phyloP scores from a whole-genome alignment of 208 protist genomes.

The Trichomonas tenax region DNA sequence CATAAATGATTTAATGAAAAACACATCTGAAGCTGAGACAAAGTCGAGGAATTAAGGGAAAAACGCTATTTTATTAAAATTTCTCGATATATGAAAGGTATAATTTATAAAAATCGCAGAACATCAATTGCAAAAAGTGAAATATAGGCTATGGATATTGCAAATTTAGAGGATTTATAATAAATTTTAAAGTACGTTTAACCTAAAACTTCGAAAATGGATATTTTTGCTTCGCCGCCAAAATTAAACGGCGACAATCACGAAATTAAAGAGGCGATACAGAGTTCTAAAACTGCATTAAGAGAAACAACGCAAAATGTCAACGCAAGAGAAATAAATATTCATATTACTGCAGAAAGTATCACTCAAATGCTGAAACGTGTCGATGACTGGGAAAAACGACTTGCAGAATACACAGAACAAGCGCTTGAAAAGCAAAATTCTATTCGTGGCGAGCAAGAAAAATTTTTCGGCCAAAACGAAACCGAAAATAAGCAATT shows the following conservation, averaged over 20 bases:
- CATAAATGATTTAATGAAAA: too few relatives aligned
- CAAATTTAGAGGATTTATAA: too few relatives aligned
- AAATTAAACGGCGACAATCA: neutral
- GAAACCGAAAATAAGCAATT: neutral
- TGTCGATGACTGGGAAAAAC: neutral
- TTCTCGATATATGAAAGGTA: too few relatives aligned
- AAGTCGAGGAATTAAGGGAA: too few relatives aligned
- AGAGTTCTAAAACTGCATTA: neutral
- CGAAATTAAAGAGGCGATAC: neutral
- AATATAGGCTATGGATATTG: too few relatives aligned
- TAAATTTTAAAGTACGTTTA: too few relatives aligned
- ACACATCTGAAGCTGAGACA: too few relatives aligned
- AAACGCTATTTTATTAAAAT: too few relatives aligned
- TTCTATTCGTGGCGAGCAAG: neutral
- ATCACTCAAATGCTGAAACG: neutral
- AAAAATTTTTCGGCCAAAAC: neutral
- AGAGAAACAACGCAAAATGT: neutral
- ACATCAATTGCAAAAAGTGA: too few relatives aligned
- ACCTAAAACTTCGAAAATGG: too few relatives aligned
- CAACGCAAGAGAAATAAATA: neutral
- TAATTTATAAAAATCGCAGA: too few relatives aligned
- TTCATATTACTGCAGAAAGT: neutral
- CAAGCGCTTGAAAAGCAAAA: neutral
- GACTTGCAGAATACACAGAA: neutral
- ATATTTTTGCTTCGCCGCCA: neutral